Base-by-base conservation (phyloP, 441 rosid genomes). In the Populus hybrid region DNA sequence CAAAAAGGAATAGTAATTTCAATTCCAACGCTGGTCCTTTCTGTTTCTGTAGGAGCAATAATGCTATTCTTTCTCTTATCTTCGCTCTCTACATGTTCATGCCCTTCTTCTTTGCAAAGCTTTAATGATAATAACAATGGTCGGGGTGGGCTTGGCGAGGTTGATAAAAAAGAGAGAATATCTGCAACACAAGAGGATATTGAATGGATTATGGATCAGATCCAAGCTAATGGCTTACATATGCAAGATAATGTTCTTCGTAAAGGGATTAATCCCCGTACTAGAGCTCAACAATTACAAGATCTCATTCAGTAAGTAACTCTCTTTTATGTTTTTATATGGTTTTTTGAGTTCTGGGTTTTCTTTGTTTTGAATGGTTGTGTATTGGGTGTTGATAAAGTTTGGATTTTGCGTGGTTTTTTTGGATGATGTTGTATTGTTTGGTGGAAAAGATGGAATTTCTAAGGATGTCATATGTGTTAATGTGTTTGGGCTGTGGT, bases 201-300 rank as follows among this genome's bases (percentile, higher is more conserved):
- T 0, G 84, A 90, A 65, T 95, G 99, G 99, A 87, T 92, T 31
- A 89, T 81, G 83, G 92, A 88, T 87, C 98, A 91, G 93, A 94
- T 94, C 91, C 88, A 85, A 74, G 80, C 64, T 33, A 95, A 95
- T 63, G 99, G 99, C n/a, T 81, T 95, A 80, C 99, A 86, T 78
- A 92, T 95, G 99, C 94, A 85, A 77, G 91, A 89, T 18, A 95
- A 92, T 85, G 94, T 92, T 79, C 91, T 95, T 12, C 88, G 99
- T 6, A 95, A 95, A 78, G 99, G 98, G 69, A 95, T 95, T 31
- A 95, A 94, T 80, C 99, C 99, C 35, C 94, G 99, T 64, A 87
- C 99, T 33, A 84, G 99, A 65, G 97, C 88, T 80, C 97, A 92
- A 78, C 99, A 95, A 78, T 90, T 95, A 61, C 82, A 87, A 71